These are phyloP conservation scores for Saccharomyces jurei DNA, from an alignment of 805 yeast species.

Conservation along the genomic window DNA sequence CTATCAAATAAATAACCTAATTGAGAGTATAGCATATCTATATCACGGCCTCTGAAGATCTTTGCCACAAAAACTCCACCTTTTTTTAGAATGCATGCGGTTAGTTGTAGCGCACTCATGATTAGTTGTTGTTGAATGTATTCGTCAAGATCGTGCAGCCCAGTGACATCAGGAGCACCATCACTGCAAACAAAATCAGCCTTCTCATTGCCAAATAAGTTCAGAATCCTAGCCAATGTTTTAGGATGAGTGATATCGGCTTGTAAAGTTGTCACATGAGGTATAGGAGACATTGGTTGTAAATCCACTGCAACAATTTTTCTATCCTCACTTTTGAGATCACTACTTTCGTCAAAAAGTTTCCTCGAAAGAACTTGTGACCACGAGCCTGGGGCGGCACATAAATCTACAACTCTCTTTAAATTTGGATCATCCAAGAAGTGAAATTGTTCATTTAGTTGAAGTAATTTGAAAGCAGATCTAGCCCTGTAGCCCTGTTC, in stretches of 20 bases:
- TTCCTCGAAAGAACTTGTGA: slow-evolving; percentile 83
- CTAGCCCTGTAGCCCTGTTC: slow-evolving; percentile 98
- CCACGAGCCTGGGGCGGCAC: slow-evolving; percentile 99
- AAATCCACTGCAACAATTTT: slow-evolving; percentile 90
- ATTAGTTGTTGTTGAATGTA: slow-evolving; percentile 93
- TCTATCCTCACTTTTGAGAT: slow-evolving; percentile 35
- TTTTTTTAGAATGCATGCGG: slow-evolving; percentile 78
- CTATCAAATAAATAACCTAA: slow-evolving; percentile 74
- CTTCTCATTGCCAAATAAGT: slow-evolving; percentile 79
- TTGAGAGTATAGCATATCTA: slow-evolving; percentile 89
- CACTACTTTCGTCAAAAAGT: slow-evolving; percentile 39
- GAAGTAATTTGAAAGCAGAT: slow-evolving; percentile 89
- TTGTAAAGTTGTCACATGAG: slow-evolving; percentile 80
- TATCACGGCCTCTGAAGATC: slow-evolving; percentile 92
- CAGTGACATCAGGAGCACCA: slow-evolving; percentile 99
- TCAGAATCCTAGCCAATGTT: slow-evolving; percentile 67
- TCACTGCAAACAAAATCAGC: slow-evolving; percentile 96
- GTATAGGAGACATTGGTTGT: slow-evolving; percentile 97
- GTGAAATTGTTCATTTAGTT: slow-evolving; percentile 83
- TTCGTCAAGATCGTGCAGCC: slow-evolving; percentile 92
- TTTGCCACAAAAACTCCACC: slow-evolving; percentile 95
- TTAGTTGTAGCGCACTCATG: slow-evolving; percentile 81
- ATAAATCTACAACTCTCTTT: slow-evolving; percentile 82
- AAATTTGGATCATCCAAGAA: slow-evolving; percentile 56
- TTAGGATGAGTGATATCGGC: slow-evolving; percentile 97